These are phyloP conservation scores for Penicillium sp. DNA, from an alignment of 2,329 filamentous ascomycete species.

Conservation along the genomic window DNA sequence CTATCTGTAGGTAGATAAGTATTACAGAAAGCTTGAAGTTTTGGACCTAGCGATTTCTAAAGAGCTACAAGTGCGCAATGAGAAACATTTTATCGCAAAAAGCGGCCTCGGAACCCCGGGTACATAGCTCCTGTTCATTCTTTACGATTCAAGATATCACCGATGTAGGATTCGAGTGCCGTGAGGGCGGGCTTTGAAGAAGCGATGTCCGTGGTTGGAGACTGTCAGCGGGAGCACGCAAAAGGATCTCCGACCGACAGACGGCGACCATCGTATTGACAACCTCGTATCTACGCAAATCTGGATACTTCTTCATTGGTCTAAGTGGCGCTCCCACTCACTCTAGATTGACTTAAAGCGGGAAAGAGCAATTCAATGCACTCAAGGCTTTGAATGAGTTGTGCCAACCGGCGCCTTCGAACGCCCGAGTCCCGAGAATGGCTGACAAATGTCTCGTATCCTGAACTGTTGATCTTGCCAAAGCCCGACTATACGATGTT, in stretches of 20 bases:
- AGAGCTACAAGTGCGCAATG: too few species aligned
- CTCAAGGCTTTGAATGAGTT: background rate
- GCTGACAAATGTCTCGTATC: slow-evolving; percentile 7
- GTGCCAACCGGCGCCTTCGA: background rate
- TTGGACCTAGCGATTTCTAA: too few species aligned
- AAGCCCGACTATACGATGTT: background rate
- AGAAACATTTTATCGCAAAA: too few species aligned
- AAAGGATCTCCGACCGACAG: background rate
- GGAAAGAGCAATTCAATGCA: background rate
- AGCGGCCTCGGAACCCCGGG: background rate
- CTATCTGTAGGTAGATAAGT: too few species aligned
- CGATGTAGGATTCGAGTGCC: background rate
- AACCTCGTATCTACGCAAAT: background rate
- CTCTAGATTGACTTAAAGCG: too few species aligned
- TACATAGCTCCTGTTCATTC: background rate
- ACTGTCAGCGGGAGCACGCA: background rate
- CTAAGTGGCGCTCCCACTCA: background rate
- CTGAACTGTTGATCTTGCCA: background rate
- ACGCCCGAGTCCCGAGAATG: background rate
- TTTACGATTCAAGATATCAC: background rate
- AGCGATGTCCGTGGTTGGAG: background rate
- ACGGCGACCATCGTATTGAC: background rate
- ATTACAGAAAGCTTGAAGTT: too few species aligned
- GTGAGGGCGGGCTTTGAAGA: background rate
- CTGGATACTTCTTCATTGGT: background rate